Evolutionary conservation across 192 early-diverging fungal species (phyloP).

Genomic region (Backusella mclennaniae): DNA sequence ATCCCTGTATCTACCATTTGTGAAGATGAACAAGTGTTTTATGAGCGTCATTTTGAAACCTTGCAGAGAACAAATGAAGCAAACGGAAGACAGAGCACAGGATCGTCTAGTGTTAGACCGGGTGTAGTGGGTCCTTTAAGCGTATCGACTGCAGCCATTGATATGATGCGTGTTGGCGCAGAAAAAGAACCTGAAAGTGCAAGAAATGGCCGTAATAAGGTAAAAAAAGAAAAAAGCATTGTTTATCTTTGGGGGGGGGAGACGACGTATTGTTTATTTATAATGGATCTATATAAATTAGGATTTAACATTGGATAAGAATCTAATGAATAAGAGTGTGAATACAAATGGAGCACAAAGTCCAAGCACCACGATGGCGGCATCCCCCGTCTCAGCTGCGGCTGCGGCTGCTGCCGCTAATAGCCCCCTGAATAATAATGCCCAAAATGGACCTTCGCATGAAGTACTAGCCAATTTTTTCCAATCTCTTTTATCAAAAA

Average conservation of each 20-base stretch:
- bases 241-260: background rate
- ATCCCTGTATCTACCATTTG: constrained; percentile 66
- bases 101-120: constrained; percentile 33
- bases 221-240: background rate
- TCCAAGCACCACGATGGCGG: background rate
- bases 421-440: background rate
- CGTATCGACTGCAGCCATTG: constrained; percentile 26
- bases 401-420: background rate
- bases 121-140: constrained; percentile 54
- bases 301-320: constrained; percentile 5
- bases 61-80: constrained; percentile 61
- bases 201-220: constrained; percentile 6
- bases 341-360: background rate
- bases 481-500: constrained; percentile 76
- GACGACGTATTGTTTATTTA: background rate
- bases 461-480: constrained; percentile 90
- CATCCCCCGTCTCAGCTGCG: background rate
- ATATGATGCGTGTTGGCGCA: constrained; percentile 30
- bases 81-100: constrained; percentile 36
- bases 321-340: background rate
- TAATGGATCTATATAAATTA: background rate
- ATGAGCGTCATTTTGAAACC: constrained; percentile 74
- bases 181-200: constrained; percentile 33
- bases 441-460: constrained; percentile 39
- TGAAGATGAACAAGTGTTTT: constrained; percentile 89